A percentile compares a stretch with the other conserved stretches of the same genome.
Evolutionary conservation across 176 grass and related monocot species (phyloP).

Genomic region (Hsuehochloa calcarea): DNA sequence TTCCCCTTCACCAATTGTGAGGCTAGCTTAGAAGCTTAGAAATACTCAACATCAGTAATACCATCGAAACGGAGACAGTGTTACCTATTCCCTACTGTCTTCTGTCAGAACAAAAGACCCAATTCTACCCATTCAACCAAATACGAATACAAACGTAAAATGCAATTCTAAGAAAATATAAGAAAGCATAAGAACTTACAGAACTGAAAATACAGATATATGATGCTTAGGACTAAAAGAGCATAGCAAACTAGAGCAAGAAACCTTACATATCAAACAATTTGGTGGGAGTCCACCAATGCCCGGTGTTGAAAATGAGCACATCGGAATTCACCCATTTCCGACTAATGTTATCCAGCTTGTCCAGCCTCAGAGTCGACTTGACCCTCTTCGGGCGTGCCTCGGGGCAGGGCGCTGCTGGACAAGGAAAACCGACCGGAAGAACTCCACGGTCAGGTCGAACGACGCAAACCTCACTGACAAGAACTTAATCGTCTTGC

Average conservation of each 20-base stretch:
- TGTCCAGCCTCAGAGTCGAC: conserved; percentile 62
- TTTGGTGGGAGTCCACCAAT: conserved; percentile 95
- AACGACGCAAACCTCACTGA: conserved; percentile 66
- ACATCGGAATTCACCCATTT: conserved; percentile 83
- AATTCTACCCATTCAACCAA: background rate
- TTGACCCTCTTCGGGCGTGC: conserved; percentile 81
- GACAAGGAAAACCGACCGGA: conserved; percentile 82
- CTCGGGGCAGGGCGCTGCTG: conserved; percentile 55
- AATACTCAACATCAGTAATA: background rate
- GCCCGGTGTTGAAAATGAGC: conserved; percentile 91
- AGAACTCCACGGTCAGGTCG: conserved; percentile 85
- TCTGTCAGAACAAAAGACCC: background rate
- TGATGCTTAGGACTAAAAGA: background rate
- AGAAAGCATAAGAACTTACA: background rate
- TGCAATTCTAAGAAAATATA: background rate
- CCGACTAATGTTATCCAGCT: conserved; percentile 67
- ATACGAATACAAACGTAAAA: background rate
- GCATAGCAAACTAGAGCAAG: background rate
- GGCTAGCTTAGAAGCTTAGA: background rate
- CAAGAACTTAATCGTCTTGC: conserved; percentile 68
- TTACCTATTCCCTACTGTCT: background rate
- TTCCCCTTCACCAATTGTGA: background rate
- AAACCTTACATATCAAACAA: conserved; percentile 84
- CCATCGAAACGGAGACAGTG: background rate
- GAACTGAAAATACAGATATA: background rate